A percentile compares a stretch with the other conserved stretches of the same genome.
phyloP scores from a whole-genome alignment of 148 eudicot genomes.

The Silene latifolia region DNA sequence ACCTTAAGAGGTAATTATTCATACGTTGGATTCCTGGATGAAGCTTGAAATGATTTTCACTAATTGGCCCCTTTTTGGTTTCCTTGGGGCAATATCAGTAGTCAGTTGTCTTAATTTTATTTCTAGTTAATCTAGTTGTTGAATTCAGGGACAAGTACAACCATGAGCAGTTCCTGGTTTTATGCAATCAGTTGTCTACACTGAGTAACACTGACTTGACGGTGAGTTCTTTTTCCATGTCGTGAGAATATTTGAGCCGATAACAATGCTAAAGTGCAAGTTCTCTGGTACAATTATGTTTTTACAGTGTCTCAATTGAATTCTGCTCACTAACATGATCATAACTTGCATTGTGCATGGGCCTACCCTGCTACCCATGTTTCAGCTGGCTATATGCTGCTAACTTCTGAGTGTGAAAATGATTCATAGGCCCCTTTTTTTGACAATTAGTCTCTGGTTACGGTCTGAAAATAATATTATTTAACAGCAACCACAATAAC shows the following conservation, averaged over 20 bases:
- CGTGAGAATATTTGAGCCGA: background rate
- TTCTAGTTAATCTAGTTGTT: background rate
- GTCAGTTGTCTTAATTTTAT: background rate
- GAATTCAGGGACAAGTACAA: constrained; percentile 59
- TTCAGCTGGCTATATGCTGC: background rate
- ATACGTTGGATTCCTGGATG: background rate
- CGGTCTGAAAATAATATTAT: too few relatives aligned
- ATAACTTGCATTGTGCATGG: background rate
- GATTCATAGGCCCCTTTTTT: background rate
- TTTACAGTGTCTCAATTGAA: background rate
- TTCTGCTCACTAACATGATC: constrained; percentile 1
- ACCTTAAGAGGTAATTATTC: constrained; percentile 46
- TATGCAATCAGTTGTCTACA: constrained; percentile 61
- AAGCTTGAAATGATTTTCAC: background rate
- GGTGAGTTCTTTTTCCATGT: constrained; percentile 47
- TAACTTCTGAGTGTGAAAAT: background rate
- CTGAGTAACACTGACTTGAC: constrained; percentile 54
- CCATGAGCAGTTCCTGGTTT: constrained; percentile 46
- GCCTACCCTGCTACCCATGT: background rate
- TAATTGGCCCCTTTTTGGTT: background rate
- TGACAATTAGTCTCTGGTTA: background rate
- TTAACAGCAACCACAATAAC: too few relatives aligned
- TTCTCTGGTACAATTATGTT: background rate
- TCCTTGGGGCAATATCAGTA: too few relatives aligned
- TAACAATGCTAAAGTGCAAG: constrained; percentile 10